These are phyloP conservation scores for Pleurotus sapidus DNA, from an alignment of 768 basidiomycete genomes.

Conservation along the genomic window DNA sequence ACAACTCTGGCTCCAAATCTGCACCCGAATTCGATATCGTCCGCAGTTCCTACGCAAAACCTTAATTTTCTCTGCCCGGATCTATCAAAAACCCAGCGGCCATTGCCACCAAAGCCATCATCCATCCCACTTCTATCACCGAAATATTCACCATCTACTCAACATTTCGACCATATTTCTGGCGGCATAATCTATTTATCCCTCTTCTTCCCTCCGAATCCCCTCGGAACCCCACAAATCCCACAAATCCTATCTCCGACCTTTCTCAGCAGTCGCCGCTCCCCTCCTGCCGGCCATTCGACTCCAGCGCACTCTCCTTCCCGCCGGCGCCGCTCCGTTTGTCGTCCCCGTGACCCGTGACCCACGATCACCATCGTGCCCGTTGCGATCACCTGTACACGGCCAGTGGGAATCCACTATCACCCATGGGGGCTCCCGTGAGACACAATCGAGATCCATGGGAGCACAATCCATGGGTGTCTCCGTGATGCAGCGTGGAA, in stretches of 20 bases:
- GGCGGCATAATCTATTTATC: not conserved
- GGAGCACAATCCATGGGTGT: too few species aligned
- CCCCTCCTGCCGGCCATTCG: not conserved
- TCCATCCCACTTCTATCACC: not conserved
- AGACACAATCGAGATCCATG: too few species aligned
- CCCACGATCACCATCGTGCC: not conserved
- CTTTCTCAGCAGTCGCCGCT: not conserved
- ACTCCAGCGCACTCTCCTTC: not conserved
- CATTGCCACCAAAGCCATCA: not conserved
- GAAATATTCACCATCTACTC: not conserved
- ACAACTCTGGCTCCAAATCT: not conserved
- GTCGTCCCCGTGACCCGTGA: not conserved
- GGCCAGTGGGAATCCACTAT: not conserved
- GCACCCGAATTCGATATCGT: not conserved
- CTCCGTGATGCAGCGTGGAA: too few species aligned
- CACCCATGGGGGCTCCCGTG: not conserved
- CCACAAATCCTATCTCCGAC: not conserved
- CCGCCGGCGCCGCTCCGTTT: not conserved
- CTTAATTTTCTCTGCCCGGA: not conserved
- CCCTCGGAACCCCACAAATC: not conserved
- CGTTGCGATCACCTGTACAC: not conserved
- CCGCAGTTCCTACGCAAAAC: not conserved
- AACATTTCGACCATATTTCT: not conserved
- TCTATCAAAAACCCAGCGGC: not conserved
- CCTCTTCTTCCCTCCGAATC: not conserved